These are phyloP conservation scores for Lasiodiplodia gonubiensis DNA, from an alignment of 2,329 filamentous ascomycete species.

Conservation along the genomic window DNA sequence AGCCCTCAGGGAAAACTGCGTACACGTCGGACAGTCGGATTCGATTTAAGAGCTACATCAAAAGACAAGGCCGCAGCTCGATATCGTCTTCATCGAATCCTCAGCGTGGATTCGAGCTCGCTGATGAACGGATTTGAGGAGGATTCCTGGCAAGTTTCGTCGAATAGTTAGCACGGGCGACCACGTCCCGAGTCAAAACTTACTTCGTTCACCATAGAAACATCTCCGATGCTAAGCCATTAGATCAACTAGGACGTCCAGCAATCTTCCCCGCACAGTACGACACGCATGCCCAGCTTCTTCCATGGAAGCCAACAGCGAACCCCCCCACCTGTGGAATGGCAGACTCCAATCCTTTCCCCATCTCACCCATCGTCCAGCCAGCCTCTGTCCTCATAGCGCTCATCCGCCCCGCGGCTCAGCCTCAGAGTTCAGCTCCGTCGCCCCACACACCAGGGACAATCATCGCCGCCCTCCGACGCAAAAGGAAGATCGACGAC, in stretches of 20 bases:
- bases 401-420: background rate
- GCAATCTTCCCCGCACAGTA: background rate
- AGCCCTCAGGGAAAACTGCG: background rate
- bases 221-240: background rate
- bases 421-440: background rate
- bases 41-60: background rate
- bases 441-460: background rate
- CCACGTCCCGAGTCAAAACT: too few relatives aligned
- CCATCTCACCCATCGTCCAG: background rate
- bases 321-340: background rate
- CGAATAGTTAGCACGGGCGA: background rate
- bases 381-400: background rate
- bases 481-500: background rate
- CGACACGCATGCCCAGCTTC: background rate
- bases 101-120: too few relatives aligned
- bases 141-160: background rate
- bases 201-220: background rate
- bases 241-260: background rate
- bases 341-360: background rate
- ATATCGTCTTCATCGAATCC: background rate
- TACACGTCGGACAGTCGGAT: background rate
- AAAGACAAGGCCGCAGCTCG: background rate
- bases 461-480: background rate
- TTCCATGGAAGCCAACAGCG: background rate
- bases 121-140: background rate